Conservation (phyloP, 2,329 filamentous ascomycete species). For the Sarocladiaceae sp. region DNA sequence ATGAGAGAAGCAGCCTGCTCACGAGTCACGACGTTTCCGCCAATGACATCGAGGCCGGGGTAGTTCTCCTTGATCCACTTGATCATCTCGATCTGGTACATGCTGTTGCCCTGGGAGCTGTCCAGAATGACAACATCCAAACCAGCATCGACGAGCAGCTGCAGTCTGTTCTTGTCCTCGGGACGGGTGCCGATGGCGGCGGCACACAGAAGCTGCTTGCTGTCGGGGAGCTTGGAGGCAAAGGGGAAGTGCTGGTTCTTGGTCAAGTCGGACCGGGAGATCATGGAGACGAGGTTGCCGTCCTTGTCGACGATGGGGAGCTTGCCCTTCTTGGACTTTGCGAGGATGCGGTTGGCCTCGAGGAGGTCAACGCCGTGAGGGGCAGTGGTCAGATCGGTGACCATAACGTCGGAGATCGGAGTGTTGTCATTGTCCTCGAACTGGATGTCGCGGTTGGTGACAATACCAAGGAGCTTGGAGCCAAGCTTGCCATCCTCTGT, state of each 20-base stretch:
- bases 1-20: constrained; percentile 93
- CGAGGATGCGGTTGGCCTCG: constrained; percentile 89
- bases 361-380: constrained; percentile 71
- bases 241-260: constrained; percentile 98
- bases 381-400: constrained; percentile 87
- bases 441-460: constrained; percentile 96
- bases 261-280: constrained; percentile 91
- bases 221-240: constrained; percentile 91
- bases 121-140: constrained; percentile 94
- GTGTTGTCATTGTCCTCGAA: constrained; percentile 74
- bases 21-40: constrained; percentile 95
- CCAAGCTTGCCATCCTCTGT: constrained; percentile 85
- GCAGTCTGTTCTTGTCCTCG: constrained; percentile 81
- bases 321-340: constrained; percentile 97
- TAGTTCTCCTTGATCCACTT: constrained; percentile 87
- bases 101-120: constrained; percentile 95
- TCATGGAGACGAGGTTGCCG: constrained; percentile 83
- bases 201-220: constrained; percentile 94
- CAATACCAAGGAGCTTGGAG: constrained; percentile 94
- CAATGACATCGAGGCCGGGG: constrained; percentile 87
- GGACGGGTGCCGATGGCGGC: constrained; percentile 93
- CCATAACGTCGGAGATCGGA: constrained; percentile 86
- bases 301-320: constrained; percentile 82
- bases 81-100: constrained; percentile 99
- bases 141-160: constrained; percentile 87